Conservation (phyloP, 257 asterid genomes). For the Ajuga chamaepitys region DNA sequence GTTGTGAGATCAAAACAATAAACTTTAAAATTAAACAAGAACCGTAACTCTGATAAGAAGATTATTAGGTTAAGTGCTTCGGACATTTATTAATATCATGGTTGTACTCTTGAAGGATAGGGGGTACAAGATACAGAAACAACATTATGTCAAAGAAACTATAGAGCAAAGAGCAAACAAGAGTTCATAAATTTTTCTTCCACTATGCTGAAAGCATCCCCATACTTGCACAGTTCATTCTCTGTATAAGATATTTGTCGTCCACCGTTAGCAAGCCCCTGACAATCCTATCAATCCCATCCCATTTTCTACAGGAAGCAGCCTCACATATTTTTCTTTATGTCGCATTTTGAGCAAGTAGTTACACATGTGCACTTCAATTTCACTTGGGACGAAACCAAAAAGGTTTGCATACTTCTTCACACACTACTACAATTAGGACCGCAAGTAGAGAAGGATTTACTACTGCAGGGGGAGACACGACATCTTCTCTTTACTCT, state of each 20-base stretch:
- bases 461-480: not conserved
- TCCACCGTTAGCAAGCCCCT: not conserved
- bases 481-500: not conserved
- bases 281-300: not conserved
- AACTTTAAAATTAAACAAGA: not conserved
- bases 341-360: not conserved
- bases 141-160: not conserved
- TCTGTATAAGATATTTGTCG: not conserved
- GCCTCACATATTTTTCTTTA: not conserved
- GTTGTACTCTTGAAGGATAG: no score
- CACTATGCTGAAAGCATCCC: not conserved
- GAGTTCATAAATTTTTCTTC: not conserved
- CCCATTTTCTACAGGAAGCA: not conserved
- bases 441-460: not conserved
- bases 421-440: not conserved
- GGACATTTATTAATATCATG: not conserved
- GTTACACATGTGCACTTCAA: not conserved
- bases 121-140: not conserved
- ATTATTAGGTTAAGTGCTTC: not conserved
- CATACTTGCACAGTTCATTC: not conserved
- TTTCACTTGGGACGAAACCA: constrained; percentile 2
- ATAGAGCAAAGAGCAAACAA: not conserved
- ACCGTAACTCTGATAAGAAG: not conserved
- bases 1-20: not conserved
- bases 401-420: not conserved